Conservation (phyloP, 2,329 filamentous ascomycete genomes). For the Neofusicoccum kwambonambiense region DNA sequence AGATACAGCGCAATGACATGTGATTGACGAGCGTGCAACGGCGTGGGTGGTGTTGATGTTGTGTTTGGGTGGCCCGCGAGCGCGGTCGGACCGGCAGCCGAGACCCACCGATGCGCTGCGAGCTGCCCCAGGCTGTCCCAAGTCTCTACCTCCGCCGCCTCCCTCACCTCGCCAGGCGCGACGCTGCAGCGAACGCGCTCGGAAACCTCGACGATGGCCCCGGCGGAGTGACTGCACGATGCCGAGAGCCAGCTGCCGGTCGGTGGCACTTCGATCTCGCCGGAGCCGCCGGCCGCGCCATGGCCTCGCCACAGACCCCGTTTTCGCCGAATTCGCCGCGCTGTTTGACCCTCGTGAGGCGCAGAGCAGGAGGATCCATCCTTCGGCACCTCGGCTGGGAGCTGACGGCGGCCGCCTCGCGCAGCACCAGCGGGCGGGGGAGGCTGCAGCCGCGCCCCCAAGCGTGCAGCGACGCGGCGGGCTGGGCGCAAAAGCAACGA, state of each 20-base stretch:
- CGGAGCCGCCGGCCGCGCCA: not conserved
- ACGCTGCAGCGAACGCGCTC: not conserved
- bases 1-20: too few species aligned
- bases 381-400: conserved; percentile 8
- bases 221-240: not conserved
- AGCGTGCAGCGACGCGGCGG: not conserved
- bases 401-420: not conserved
- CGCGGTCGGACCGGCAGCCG: not conserved
- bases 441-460: not conserved
- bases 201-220: too few species aligned
- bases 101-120: not conserved
- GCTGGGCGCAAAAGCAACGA: too few species aligned
- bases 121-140: not conserved
- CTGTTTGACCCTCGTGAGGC: not conserved
- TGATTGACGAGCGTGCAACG: too few species aligned
- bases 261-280: not conserved
- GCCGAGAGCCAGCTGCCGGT: not conserved
- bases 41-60: not conserved
- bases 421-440: not conserved
- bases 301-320: too few species aligned
- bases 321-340: not conserved
- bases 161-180: not conserved
- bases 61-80: not conserved
- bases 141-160: not conserved
- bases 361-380: not conserved